phyloP scores from a whole-genome alignment of 306 rosid species.

The Ceratonia siliqua region DNA sequence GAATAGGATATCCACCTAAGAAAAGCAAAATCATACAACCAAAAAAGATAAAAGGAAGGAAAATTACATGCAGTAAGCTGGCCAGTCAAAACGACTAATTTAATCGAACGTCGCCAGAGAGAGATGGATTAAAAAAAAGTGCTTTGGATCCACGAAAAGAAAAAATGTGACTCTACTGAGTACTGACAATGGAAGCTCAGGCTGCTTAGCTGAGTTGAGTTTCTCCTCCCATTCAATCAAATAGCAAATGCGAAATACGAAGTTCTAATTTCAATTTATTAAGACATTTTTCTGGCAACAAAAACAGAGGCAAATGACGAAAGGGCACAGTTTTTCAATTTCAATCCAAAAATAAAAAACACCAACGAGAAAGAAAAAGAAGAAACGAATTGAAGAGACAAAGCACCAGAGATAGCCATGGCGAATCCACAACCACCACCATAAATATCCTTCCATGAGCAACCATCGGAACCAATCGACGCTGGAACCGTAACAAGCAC shows the following conservation, averaged over 20 bases:
- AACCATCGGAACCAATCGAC: conserved; percentile 19
- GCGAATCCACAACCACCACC: conserved; percentile 99
- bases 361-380: background rate
- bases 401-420: conserved; percentile 81
- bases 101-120: background rate
- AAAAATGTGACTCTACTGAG: background rate
- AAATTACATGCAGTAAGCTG: too few relatives aligned
- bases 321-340: background rate
- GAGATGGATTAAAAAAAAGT: background rate
- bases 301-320: conserved; percentile 23
- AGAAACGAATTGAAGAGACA: background rate
- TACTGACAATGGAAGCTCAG: background rate
- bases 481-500: conserved; percentile 51
- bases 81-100: background rate
- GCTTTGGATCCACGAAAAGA: background rate
- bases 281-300: conserved; percentile 32
- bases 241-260: background rate
- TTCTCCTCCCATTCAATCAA: background rate
- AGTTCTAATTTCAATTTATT: background rate
- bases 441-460: conserved; percentile 65
- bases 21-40: too few relatives aligned
- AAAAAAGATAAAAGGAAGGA: too few relatives aligned
- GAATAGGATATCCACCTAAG: too few relatives aligned
- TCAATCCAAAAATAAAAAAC: background rate
- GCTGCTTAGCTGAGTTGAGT: background rate